Conservation (phyloP, 805 yeast species). For the Metschnikowia continentalis region DNA sequence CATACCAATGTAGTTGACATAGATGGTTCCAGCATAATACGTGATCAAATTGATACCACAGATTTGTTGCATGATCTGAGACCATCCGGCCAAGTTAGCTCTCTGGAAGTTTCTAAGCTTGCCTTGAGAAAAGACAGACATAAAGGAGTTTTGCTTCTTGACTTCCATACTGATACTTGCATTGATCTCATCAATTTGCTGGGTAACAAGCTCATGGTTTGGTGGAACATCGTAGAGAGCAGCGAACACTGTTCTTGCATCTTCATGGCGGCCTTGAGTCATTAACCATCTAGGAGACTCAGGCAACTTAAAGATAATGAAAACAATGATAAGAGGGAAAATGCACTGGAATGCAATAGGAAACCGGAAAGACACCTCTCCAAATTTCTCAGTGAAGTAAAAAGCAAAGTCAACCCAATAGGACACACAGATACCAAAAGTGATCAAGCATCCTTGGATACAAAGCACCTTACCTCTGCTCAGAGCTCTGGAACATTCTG, state of each 20-base stretch:
- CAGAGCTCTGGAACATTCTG: conserved; percentile 33
- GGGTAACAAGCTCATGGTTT: conserved; percentile 19
- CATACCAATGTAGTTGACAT: conserved; percentile 38
- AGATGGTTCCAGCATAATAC: conserved; percentile 42
- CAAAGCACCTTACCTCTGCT: conserved; percentile 29
- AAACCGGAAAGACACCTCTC: conserved; percentile 29
- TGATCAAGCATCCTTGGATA: conserved; percentile 28
- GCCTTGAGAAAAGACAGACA: conserved; percentile 37
- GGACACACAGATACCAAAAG: conserved; percentile 27
- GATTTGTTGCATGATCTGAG: conserved; percentile 47
- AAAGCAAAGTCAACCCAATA: conserved; percentile 37
- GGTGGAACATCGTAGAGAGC: conserved; percentile 23
- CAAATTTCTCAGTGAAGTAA: conserved; percentile 23
- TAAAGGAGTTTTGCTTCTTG: conserved; percentile 21
- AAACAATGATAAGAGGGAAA: conserved; percentile 18
- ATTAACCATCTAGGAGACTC: conserved; percentile 45
- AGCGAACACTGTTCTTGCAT: conserved; percentile 23
- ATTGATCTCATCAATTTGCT: conserved; percentile 26
- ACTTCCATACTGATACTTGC: conserved; percentile 23
- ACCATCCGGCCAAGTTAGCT: conserved; percentile 39
- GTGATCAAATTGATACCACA: conserved; percentile 47
- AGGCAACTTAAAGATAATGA: conserved; percentile 26
- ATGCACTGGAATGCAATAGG: conserved; percentile 31
- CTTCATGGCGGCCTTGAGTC: conserved; percentile 24
- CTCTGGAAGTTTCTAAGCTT: conserved; percentile 46